Percentiles rank a stretch among this genome's conserved stretches.
Evolutionary conservation across 1,284 basidiomycete genomes (phyloP).

Genomic region (Entoloma clypeatum): DNA sequence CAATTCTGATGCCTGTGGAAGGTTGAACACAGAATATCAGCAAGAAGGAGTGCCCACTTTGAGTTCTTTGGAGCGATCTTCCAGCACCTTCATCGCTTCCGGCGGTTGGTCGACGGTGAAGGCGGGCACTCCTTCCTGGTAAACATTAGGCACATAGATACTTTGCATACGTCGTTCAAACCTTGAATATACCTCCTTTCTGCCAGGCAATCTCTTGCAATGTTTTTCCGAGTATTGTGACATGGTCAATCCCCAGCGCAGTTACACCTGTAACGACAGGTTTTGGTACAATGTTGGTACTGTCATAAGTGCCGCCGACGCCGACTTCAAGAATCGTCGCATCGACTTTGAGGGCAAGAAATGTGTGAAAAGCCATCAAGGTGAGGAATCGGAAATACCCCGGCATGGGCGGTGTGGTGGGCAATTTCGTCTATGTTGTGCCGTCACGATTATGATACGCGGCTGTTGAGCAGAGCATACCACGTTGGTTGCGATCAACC

Average conservation of each 20-base stretch:
- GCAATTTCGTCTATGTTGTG: constrained; percentile 44
- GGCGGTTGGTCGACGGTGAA: constrained; percentile 76
- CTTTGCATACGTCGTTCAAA: constrained; percentile 20
- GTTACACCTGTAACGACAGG: constrained; percentile 90
- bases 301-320: constrained; percentile 92
- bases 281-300: constrained; percentile 92
- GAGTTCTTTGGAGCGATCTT: constrained; percentile 61
- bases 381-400: constrained; percentile 96
- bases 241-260: constrained; percentile 91
- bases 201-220: constrained; percentile 90
- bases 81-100: constrained; percentile 67
- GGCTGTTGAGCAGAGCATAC: constrained; percentile 33
- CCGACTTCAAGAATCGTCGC: constrained; percentile 97
- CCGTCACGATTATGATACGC: constrained; percentile 7
- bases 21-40: constrained; percentile 4
- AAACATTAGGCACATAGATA: constrained; percentile 3
- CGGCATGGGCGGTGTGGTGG: constrained; percentile 70
- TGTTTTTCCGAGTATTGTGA: constrained; percentile 87
- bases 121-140: constrained; percentile 78
- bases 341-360: constrained; percentile 75
- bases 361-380: constrained; percentile 89
- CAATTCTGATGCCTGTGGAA: constrained; percentile 59
- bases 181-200: constrained; percentile 98
- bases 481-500: constrained; percentile 64
- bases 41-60: constrained; percentile 39